Evolutionary conservation across 1,284 basidiomycete genomes (phyloP).

Genomic region (Heterobasidion irregulare): DNA sequence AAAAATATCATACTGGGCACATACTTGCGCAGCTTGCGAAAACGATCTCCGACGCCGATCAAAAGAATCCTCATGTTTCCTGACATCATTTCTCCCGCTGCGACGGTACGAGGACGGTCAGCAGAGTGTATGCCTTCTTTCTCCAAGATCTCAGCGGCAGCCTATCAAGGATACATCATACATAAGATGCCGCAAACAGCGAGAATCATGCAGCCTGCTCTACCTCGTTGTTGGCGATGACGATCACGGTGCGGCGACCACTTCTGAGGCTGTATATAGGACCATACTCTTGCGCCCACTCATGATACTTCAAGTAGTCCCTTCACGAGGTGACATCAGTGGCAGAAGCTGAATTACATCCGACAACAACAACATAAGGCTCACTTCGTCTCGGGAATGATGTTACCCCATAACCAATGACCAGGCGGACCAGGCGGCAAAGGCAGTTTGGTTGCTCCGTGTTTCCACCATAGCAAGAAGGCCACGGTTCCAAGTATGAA

Average conservation of each 20-base stretch:
- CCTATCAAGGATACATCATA: constrained; percentile 8
- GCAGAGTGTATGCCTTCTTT: constrained; percentile 20
- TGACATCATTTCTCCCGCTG: constrained; percentile 18
- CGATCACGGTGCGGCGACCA: constrained; percentile 21
- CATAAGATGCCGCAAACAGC: background rate
- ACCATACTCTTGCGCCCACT: constrained; percentile 29
- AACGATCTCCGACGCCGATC: constrained; percentile 13
- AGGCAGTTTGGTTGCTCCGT: background rate
- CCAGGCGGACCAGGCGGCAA: constrained; percentile 9
- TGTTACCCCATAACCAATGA: constrained; percentile 8
- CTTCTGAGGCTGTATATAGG: constrained; percentile 25
- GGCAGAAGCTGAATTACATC: background rate
- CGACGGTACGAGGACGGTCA: constrained; percentile 16
- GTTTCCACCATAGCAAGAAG: background rate
- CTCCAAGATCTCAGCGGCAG: constrained; percentile 21
- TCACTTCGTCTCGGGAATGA: constrained; percentile 4
- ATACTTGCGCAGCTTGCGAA: constrained; percentile 18
- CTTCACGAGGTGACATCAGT: background rate
- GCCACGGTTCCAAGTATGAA: background rate
- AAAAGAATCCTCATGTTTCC: constrained; percentile 17
- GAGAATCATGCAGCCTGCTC: background rate
- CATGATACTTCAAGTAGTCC: constrained; percentile 14
- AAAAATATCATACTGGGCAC: background rate
- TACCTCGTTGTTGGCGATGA: constrained; percentile 27
- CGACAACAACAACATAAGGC: background rate